phyloP scores from a whole-genome alignment of 164 flowering plant species.

The Buxus sempervirens region DNA sequence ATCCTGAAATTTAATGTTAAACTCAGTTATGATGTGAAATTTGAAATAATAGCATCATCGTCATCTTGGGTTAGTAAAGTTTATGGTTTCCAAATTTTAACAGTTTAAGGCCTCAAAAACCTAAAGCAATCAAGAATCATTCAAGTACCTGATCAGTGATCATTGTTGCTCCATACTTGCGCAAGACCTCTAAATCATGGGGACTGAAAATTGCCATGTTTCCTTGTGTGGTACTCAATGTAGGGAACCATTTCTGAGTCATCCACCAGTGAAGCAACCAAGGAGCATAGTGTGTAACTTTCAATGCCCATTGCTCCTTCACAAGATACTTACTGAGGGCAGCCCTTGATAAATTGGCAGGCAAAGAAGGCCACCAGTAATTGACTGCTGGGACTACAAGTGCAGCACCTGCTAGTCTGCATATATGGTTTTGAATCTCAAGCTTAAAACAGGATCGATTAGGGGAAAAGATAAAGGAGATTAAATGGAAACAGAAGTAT shows the following conservation, averaged over 20 bases:
- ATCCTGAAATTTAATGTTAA: slow-evolving; percentile 26
- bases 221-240: slow-evolving; percentile 25
- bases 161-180: slow-evolving; percentile 19
- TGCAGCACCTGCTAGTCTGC: slow-evolving; percentile 50
- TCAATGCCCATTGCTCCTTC: slow-evolving; percentile 36
- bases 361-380: slow-evolving; percentile 58
- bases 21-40: neutral
- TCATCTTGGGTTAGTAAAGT: too few species aligned
- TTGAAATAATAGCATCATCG: too few species aligned
- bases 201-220: slow-evolving; percentile 22
- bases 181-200: slow-evolving; percentile 32
- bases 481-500: neutral
- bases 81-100: too few species aligned
- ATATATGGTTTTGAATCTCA: neutral
- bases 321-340: slow-evolving; percentile 19
- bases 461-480: too few species aligned
- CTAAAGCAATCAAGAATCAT: neutral
- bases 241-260: slow-evolving; percentile 49
- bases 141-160: slow-evolving; percentile 27
- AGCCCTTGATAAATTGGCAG: slow-evolving; percentile 28
- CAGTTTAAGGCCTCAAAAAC: too few species aligned
- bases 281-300: slow-evolving; percentile 51
- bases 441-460: neutral
- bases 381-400: slow-evolving; percentile 49
- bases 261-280: slow-evolving; percentile 57